Evolutionary conservation across 805 yeast species (phyloP).

Genomic region (Metschnikowia orientalis): DNA sequence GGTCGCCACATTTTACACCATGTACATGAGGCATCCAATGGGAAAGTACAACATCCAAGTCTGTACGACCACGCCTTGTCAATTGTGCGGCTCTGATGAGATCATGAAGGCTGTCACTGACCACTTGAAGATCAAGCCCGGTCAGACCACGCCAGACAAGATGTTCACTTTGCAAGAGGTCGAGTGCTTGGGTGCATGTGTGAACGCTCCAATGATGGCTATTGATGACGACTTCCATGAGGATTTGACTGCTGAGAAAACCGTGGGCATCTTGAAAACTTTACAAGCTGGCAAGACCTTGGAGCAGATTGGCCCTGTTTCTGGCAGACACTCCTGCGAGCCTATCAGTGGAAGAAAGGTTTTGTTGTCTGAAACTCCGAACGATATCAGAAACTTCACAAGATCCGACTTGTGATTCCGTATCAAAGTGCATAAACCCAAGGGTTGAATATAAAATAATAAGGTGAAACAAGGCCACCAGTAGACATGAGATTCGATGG

Average conservation of each 20-base stretch:
- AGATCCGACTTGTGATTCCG: constrained; percentile 58
- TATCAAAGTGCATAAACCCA: no score
- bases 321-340: constrained; percentile 69
- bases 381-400: constrained; percentile 64
- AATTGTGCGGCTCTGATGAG: constrained; percentile 77
- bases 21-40: constrained; percentile 83
- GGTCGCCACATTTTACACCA: constrained; percentile 88
- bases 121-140: constrained; percentile 63
- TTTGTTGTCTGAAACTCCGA: constrained; percentile 57
- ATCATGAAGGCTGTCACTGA: constrained; percentile 64
- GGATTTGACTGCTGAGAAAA: constrained; percentile 68
- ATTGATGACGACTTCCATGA: constrained; percentile 79
- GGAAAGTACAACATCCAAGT: constrained; percentile 81
- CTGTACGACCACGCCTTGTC: constrained; percentile 89
- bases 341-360: constrained; percentile 69
- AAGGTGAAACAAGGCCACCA: no score
- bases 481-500: no score
- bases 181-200: constrained; percentile 90
- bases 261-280: constrained; percentile 56
- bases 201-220: constrained; percentile 86
- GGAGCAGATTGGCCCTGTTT: constrained; percentile 61
- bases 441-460: no score
- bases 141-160: constrained; percentile 72
- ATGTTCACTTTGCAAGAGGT: constrained; percentile 81
- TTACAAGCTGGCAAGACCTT: constrained; percentile 61